Percentiles rank a stretch among this genome's conserved stretches.
Evolutionary conservation across 108 stramenopile species (phyloP).

Genomic region (Halocafeteria seosinensis): DNA sequence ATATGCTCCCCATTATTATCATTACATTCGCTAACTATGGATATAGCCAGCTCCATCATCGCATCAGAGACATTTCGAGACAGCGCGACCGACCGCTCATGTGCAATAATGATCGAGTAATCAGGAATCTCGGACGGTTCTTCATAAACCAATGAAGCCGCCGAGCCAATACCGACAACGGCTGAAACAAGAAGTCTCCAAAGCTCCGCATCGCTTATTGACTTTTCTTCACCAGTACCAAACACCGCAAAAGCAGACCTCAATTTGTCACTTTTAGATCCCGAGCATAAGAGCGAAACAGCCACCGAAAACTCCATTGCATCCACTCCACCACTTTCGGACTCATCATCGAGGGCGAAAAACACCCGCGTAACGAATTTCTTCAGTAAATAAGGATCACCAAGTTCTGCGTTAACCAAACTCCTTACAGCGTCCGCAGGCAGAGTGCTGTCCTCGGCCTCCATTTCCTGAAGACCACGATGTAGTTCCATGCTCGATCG

Average conservation of each 20-base stretch:
- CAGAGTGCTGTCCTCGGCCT: not conserved
- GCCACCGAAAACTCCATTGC: constrained; percentile 19
- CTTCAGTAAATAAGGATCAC: not conserved
- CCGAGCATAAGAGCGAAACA: constrained; percentile 18
- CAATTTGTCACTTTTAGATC: constrained; percentile 33
- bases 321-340: constrained; percentile 15
- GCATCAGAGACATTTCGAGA: too few species aligned
- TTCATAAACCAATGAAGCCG: too few species aligned
- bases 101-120: constrained; percentile 11
- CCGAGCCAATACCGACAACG: too few species aligned
- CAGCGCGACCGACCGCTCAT: not conserved
- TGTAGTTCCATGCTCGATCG: too few species aligned
- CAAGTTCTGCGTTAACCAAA: too few species aligned
- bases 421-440: not conserved
- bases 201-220: constrained; percentile 12
- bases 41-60: not conserved
- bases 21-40: not conserved
- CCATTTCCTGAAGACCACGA: too few species aligned
- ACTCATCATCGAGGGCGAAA: not conserved
- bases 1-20: not conserved
- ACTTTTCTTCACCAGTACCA: constrained; percentile 19
- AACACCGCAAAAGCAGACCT: constrained; percentile 24
- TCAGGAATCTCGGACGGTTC: too few species aligned
- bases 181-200: constrained; percentile 29
- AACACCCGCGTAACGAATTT: not conserved